These are phyloP conservation scores for Leptomonas seymouri DNA, from an alignment of 208 protist genomes.

Conservation along the genomic window DNA sequence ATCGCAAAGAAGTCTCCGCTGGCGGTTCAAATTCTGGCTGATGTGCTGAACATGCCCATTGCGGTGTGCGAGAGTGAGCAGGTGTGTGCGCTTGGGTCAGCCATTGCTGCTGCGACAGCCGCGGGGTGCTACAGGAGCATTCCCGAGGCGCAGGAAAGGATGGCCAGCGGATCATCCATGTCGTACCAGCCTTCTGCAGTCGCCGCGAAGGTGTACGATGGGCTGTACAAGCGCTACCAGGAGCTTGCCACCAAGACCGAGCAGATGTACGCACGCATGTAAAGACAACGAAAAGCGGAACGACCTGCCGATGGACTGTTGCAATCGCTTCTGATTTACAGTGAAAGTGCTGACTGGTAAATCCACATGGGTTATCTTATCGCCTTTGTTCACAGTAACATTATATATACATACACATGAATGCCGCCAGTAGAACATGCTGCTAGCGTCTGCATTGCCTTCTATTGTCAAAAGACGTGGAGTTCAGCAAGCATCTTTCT, in stretches of 20 bases:
- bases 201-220: slow-evolving; percentile 33
- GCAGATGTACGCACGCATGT: slow-evolving; percentile 46
- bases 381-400: too few species aligned
- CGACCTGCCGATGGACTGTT: too few species aligned
- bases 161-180: slow-evolving; percentile 40
- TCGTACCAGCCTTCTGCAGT: slow-evolving; percentile 37
- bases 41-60: slow-evolving; percentile 63
- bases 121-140: slow-evolving; percentile 47
- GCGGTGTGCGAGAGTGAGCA: slow-evolving; percentile 54
- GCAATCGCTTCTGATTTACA: too few species aligned
- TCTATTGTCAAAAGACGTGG: too few species aligned
- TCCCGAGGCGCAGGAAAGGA: slow-evolving; percentile 41
- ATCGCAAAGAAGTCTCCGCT: slow-evolving; percentile 60
- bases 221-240: slow-evolving; percentile 43
- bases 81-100: slow-evolving; percentile 54
- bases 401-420: too few species aligned
- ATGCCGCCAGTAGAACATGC: too few species aligned
- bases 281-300: neutral
- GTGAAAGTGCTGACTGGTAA: too few species aligned
- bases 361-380: too few species aligned
- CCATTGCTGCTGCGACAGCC: slow-evolving; percentile 57
- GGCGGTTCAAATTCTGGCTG: slow-evolving; percentile 48
- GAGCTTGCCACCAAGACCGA: slow-evolving; percentile 39
- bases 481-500: too few species aligned
- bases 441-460: too few species aligned